Evolutionary conservation across 768 basidiomycete species (phyloP), one percentile per base, ranked within the genome.

Genomic region (Pholiota microspora): DNA sequence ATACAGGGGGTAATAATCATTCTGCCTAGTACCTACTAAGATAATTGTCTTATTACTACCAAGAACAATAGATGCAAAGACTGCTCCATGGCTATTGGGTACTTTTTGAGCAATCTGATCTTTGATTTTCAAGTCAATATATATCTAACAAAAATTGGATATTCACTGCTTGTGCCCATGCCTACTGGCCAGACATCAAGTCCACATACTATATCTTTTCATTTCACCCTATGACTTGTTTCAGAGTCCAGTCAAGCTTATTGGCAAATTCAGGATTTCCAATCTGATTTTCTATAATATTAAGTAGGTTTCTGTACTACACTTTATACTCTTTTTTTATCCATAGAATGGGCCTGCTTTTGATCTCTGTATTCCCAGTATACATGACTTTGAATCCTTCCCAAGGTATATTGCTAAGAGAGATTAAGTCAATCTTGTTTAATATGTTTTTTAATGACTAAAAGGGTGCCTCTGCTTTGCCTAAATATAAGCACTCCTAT

Each of bases 141-240:
- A 15, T 38, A 24, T 34, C 4, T 12, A 35, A 38, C 18, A 35
- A 53, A 44, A 18, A 29, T n/a, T n/a, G n/a, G n/a, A n/a, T n/a
- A 56, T 53, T 1, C 45, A 65, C 60, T 0, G 47, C 32, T 53
- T 75, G 70, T 7, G 58, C 54, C 69, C 69, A 78, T 0, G 67
- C 68, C 57, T 63, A 76, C 48, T 72, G 64, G 0, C 68, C 75
- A 0, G 73, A 75, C 73, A 78, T 74, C n/a, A 77, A 64, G 51
- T 77, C 63, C 8, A 45, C 45, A 53, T 59, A 70, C 2, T 55
- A 57, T 0, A 67, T 53, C 28, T 63, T 65, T 21, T 65, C 35
- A 0, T 47, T 18, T 70, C 63, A 4, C 63, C 55, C 35, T 67
- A 71, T 0, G 71, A n/a, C n/a, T n/a, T n/a, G n/a, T n/a, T n/a